Base-by-base conservation (phyloP, 2,329 filamentous ascomycete genomes). In the Myriangium duriaei region DNA sequence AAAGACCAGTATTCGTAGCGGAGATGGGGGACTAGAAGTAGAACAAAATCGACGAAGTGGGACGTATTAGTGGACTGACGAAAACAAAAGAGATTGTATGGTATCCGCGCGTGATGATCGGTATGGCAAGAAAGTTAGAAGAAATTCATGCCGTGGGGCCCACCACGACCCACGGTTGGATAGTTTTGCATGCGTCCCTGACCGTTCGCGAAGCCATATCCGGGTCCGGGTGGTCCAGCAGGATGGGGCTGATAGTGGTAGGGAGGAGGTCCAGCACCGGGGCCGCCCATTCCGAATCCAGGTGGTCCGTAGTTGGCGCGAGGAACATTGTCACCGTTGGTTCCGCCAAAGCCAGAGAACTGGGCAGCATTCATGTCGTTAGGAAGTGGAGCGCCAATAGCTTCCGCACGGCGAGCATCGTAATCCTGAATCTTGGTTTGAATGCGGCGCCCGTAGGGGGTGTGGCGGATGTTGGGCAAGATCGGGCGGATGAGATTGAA, bases 361-460 rank as follows among this genome's bases (percentile, higher is more conserved):
- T 26, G 21, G n/a, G 21, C 21, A 26, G n/a, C 21, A 26, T n/a
- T 26, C 21, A 7, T 26, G 21, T 26, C 21, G 7, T 26, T 26
- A n/a, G 21, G 21, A n/a, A 26, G 7, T n/a, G 21, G n/a, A n/a
- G n/a, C n/a, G 21, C 21, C 21, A 26, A 26, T 7, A 26, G 21
- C 21, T n/a, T 26, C 21, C 7, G 21, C 21, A n/a, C 21, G 21
- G n/a, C 21, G 21, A 26, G 21, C 21, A 26, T 76, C 72, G 32
- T 65, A 62, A 37, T 71, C 70, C 51, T 69, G 62, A 41, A 98
- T 81, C 69, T 96, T 96, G 56, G 81, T 81, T 55, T 83, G 79
- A 51, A 96, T 92, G 45, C 91, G 85, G 48, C 91, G 87, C 37
- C 91, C 91, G 57, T 96, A 91, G 3, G 91, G 88, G 30, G 87